A percentile compares a stretch with the other conserved stretches of the same genome.
These are phyloP conservation scores for Xylaria castorea DNA, from an alignment of 495 filamentous ascomycete genomes.

Conservation along the genomic window DNA sequence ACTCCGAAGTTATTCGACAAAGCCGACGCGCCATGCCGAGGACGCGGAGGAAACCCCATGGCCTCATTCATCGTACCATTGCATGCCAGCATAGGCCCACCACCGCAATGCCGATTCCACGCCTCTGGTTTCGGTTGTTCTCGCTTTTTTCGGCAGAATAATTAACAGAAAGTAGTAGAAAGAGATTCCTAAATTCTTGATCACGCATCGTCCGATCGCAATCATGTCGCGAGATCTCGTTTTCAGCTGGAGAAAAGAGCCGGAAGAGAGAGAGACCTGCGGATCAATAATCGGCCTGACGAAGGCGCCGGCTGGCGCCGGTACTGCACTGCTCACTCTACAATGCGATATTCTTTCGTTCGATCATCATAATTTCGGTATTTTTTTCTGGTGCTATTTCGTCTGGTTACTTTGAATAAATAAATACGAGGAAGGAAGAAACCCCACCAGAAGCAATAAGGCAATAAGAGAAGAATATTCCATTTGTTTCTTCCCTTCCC, in stretches of 20 bases:
- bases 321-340: neutral
- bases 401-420: neutral
- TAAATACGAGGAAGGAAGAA: neutral
- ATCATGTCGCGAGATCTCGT: neutral
- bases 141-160: neutral
- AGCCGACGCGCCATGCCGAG: conserved; percentile 10
- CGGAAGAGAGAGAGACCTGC: neutral
- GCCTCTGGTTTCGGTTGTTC: neutral
- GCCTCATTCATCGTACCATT: conserved; percentile 25
- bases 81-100: conserved; percentile 1
- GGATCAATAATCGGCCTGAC: conserved; percentile 16
- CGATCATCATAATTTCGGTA: neutral
- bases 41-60: neutral
- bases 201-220: neutral
- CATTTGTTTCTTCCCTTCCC: neutral
- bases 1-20: neutral
- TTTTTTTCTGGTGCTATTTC: conserved; percentile 4
- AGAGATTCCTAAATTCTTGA: neutral
- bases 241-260: neutral
- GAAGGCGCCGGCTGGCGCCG: conserved; percentile 4
- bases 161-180: neutral
- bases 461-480: too few species aligned
- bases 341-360: neutral
- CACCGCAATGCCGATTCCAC: neutral
- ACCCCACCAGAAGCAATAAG: neutral